Conservation (phyloP, 1,139 yeast species). For the Torulaspora globosa region DNA sequence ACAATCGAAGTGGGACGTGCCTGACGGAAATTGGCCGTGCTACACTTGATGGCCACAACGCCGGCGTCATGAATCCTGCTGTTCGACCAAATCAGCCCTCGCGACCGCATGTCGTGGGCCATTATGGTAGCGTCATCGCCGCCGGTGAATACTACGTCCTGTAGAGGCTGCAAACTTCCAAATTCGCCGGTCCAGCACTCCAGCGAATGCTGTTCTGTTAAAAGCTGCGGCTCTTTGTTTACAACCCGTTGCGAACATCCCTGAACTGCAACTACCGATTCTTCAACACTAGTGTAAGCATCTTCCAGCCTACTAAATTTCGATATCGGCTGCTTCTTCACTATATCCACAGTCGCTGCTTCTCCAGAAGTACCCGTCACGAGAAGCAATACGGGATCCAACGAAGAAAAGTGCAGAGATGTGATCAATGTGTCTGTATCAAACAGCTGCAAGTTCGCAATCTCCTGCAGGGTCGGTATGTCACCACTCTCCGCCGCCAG, state of each 20-base stretch:
- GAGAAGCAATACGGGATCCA: conserved; percentile 37
- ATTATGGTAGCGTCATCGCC: conserved; percentile 81
- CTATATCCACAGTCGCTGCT: conserved; percentile 32
- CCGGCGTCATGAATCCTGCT: conserved; percentile 78
- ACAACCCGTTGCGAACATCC: conserved; percentile 15
- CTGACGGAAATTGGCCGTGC: conserved; percentile 27
- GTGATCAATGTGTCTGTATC: conserved; percentile 56
- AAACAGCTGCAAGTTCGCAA: conserved; percentile 42
- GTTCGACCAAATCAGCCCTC: conserved; percentile 51
- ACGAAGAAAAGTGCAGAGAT: conserved; percentile 59
- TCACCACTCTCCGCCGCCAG: conserved; percentile 13
- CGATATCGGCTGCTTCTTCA: conserved; percentile 6
- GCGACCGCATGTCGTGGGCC: conserved; percentile 68
- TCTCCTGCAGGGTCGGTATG: conserved; percentile 23
- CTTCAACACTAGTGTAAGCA: conserved; percentile 13
- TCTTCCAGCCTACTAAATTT: conserved; percentile 1
- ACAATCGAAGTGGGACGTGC: conserved; percentile 53
- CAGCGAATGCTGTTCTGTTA: conserved; percentile 47
- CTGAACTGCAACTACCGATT: conserved; percentile 22
- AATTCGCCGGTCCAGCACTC: conserved; percentile 91
- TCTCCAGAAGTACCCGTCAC: conserved; percentile 63
- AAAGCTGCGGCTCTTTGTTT: conserved; percentile 11
- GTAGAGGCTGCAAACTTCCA: conserved; percentile 53
- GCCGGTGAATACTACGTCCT: conserved; percentile 70
- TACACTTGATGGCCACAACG: conserved; percentile 60